Conservation (phyloP, 768 basidiomycete genomes). For the Leccinum pellstonianum region DNA sequence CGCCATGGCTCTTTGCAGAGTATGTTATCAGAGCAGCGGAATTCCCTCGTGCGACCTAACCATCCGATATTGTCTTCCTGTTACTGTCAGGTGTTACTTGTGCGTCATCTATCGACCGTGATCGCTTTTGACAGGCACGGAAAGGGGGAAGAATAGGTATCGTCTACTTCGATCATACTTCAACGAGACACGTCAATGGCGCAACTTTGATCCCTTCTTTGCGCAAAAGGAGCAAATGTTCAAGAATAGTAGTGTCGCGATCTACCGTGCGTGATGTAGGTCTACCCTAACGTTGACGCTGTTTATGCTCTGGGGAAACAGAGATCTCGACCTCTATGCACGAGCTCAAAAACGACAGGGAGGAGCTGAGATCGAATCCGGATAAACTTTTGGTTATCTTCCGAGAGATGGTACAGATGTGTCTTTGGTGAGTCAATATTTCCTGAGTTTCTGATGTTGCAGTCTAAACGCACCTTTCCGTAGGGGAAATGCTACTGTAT, state of each 20-base stretch:
- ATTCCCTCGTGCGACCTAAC: slow-evolving; percentile 1
- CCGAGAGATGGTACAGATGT: slow-evolving; percentile 87
- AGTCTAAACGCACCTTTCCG: slow-evolving; percentile 2
- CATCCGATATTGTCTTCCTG: neutral
- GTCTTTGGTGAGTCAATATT: slow-evolving; percentile 54
- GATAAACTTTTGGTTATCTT: slow-evolving; percentile 65
- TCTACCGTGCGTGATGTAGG: slow-evolving; percentile 57
- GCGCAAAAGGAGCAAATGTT: slow-evolving; percentile 80
- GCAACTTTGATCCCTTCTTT: slow-evolving; percentile 78
- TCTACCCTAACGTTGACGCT: neutral
- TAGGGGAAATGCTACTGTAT: slow-evolving; percentile 94
- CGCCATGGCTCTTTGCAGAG: slow-evolving; percentile 97
- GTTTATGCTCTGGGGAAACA: slow-evolving; percentile 26
- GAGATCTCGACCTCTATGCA: slow-evolving; percentile 75
- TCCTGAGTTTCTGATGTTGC: neutral
- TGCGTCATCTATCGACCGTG: slow-evolving; percentile 32
- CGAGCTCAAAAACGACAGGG: slow-evolving; percentile 55
- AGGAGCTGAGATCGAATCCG: slow-evolving; percentile 42
- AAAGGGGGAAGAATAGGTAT: slow-evolving; percentile 51
- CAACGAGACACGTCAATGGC: slow-evolving; percentile 66
- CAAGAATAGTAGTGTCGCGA: slow-evolving; percentile 70
- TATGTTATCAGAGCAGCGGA: slow-evolving; percentile 38
- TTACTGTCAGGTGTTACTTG: slow-evolving; percentile 64
- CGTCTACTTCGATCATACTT: slow-evolving; percentile 78
- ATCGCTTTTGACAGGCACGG: neutral